phyloP scores from a whole-genome alignment of 2,329 filamentous ascomycete species.

The Chalaropsis ovoidea region DNA sequence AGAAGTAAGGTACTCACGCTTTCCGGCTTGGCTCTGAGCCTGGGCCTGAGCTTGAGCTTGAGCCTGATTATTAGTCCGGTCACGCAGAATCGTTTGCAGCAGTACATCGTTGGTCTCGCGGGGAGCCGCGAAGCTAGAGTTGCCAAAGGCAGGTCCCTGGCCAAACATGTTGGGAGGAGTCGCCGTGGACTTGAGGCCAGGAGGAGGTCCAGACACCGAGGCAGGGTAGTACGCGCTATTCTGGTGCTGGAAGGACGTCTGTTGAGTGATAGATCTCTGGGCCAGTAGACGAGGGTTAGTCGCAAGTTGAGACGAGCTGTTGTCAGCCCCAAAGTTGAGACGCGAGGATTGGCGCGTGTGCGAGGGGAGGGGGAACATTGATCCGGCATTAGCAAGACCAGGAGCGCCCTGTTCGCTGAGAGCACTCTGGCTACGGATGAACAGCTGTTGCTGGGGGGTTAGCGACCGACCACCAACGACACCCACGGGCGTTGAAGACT shows the following conservation, averaged over 20 bases:
- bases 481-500: conserved; percentile 41
- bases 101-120: conserved; percentile 64
- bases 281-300: conserved; percentile 71
- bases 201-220: conserved; percentile 84
- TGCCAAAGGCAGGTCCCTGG: conserved; percentile 75
- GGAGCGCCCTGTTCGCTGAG: conserved; percentile 52
- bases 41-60: conserved; percentile 58
- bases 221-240: conserved; percentile 68
- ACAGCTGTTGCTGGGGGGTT: conserved; percentile 67
- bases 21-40: conserved; percentile 41
- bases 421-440: conserved; percentile 54
- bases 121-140: conserved; percentile 55
- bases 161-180: conserved; percentile 94
- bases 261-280: conserved; percentile 65
- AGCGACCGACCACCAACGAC: conserved; percentile 58
- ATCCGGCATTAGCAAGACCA: conserved; percentile 41
- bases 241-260: conserved; percentile 47
- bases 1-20: conserved; percentile 98
- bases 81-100: conserved; percentile 71
- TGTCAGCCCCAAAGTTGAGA: conserved; percentile 78
- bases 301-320: conserved; percentile 54
- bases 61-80: conserved; percentile 45
- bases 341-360: conserved; percentile 78
- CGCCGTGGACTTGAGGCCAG: conserved; percentile 86
- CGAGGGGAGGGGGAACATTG: conserved; percentile 49